Conservation (phyloP, 2,329 filamentous ascomycete genomes). For the Hypoxylon sp. region DNA sequence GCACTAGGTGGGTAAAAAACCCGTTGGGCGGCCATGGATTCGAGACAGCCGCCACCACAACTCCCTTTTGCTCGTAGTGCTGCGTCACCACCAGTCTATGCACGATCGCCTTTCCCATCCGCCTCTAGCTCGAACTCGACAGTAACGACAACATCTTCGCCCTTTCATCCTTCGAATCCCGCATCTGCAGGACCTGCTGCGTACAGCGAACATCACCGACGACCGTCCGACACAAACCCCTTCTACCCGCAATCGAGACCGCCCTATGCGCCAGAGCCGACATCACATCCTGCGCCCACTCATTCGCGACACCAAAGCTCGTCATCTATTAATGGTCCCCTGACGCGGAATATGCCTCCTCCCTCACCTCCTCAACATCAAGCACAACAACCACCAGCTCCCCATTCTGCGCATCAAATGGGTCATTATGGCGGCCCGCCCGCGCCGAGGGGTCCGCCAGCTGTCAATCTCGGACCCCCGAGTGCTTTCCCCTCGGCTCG, state of each 20-base stretch:
- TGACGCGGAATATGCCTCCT: slow-evolving; percentile 53
- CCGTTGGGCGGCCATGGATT: slow-evolving; percentile 48
- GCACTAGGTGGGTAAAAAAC: slow-evolving; percentile 39
- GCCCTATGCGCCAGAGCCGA: slow-evolving; percentile 50
- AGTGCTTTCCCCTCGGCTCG: slow-evolving; percentile 52
- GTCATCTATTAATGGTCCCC: slow-evolving; percentile 51
- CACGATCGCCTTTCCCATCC: slow-evolving; percentile 49
- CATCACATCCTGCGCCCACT: slow-evolving; percentile 50
- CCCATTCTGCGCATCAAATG: slow-evolving; percentile 50
- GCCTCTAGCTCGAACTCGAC: slow-evolving; percentile 34
- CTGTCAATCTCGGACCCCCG: slow-evolving; percentile 52
- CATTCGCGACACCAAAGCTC: slow-evolving; percentile 55
- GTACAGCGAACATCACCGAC: slow-evolving; percentile 52
- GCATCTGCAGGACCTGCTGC: slow-evolving; percentile 51
- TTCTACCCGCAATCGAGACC: slow-evolving; percentile 53
- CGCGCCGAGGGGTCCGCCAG: slow-evolving; percentile 51
- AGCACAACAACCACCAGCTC: slow-evolving; percentile 37
- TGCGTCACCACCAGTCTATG: slow-evolving; percentile 49
- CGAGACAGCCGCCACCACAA: slow-evolving; percentile 50
- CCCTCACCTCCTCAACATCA: slow-evolving; percentile 51
- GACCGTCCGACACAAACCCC: slow-evolving; percentile 51
- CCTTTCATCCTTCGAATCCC: slow-evolving; percentile 52
- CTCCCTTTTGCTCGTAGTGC: slow-evolving; percentile 51
- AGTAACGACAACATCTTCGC: slow-evolving; percentile 43
- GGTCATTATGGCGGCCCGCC: slow-evolving; percentile 52